phyloP scores from a whole-genome alignment of 2,329 filamentous ascomycete genomes.

The Ilyonectria destructans region DNA sequence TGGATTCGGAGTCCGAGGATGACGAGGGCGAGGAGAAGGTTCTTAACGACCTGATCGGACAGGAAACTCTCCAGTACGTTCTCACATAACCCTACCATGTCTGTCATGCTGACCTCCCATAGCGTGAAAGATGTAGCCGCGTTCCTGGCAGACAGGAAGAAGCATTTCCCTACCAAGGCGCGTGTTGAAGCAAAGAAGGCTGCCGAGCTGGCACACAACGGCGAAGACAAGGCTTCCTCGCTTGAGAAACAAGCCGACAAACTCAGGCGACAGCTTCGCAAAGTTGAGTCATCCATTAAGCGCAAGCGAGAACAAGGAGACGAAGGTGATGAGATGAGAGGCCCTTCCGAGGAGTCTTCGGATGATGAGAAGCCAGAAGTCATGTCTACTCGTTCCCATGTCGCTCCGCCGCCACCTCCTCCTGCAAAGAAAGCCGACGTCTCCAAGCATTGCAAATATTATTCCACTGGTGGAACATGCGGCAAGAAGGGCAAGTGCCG shows the following conservation, averaged over 20 bases:
- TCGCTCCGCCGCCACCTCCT: slow-evolving; percentile 57
- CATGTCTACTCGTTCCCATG: slow-evolving; percentile 64
- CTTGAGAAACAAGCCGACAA: slow-evolving; percentile 75
- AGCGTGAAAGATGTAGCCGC: slow-evolving; percentile 80
- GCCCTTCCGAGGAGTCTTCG: slow-evolving; percentile 67
- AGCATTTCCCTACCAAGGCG: slow-evolving; percentile 84
- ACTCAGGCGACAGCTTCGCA: slow-evolving; percentile 76
- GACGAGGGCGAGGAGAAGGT: slow-evolving; percentile 82
- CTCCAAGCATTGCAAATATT: slow-evolving; percentile 80
- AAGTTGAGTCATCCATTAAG: slow-evolving; percentile 80
- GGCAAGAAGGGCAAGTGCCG: slow-evolving; percentile 84
- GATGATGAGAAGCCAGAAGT: slow-evolving; percentile 74
- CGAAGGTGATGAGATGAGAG: slow-evolving; percentile 77
- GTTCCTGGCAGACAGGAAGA: slow-evolving; percentile 87
- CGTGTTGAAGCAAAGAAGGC: slow-evolving; percentile 77
- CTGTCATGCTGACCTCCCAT: slow-evolving; percentile 32
- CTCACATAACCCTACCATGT: background rate
- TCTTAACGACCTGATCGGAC: slow-evolving; percentile 69
- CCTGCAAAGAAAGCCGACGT: slow-evolving; percentile 73
- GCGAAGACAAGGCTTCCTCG: slow-evolving; percentile 75
- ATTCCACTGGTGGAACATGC: slow-evolving; percentile 78
- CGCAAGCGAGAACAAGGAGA: slow-evolving; percentile 79
- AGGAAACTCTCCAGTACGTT: slow-evolving; percentile 71
- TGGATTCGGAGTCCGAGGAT: slow-evolving; percentile 76
- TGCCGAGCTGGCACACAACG: slow-evolving; percentile 60